Conservation (phyloP, 2,329 filamentous ascomycete genomes). For the Hypomyces perniciosus region DNA sequence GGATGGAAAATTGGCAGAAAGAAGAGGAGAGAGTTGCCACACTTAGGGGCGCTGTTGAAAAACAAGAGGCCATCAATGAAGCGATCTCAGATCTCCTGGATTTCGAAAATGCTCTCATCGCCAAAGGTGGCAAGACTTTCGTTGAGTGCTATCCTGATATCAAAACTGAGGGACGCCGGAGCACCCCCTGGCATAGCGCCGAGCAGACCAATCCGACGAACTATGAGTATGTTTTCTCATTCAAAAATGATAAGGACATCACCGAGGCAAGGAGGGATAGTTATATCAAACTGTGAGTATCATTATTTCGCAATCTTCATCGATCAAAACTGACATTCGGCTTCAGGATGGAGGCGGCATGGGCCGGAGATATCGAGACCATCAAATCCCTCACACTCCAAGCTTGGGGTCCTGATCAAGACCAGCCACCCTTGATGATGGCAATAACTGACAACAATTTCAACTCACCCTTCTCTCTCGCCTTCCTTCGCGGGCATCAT, state of each 20-base stretch:
- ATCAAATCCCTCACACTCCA: conserved; percentile 60
- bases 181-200: not conserved
- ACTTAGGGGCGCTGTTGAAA: conserved; percentile 36
- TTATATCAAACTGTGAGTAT: conserved; percentile 57
- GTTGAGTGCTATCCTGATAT: conserved; percentile 55
- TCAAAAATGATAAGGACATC: conserved; percentile 47
- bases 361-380: conserved; percentile 59
- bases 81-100: conserved; percentile 46
- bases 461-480: conserved; percentile 61
- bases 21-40: conserved; percentile 14
- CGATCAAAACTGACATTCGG: conserved; percentile 1
- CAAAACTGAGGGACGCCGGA: conserved; percentile 18
- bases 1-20: conserved; percentile 25
- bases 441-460: conserved; percentile 46
- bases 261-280: conserved; percentile 49
- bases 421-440: conserved; percentile 57
- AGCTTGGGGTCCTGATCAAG: conserved; percentile 48
- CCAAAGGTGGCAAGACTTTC: conserved; percentile 61
- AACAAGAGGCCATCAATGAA: conserved; percentile 47
- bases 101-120: conserved; percentile 49
- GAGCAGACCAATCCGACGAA: conserved; percentile 22
- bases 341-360: conserved; percentile 63
- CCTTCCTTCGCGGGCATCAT: conserved; percentile 59
- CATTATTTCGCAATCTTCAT: not conserved
- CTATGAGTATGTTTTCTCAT: conserved; percentile 47